These are phyloP conservation scores for Talaromyces albobiverticillius DNA, from an alignment of 2,329 filamentous ascomycete species.

Conservation along the genomic window DNA sequence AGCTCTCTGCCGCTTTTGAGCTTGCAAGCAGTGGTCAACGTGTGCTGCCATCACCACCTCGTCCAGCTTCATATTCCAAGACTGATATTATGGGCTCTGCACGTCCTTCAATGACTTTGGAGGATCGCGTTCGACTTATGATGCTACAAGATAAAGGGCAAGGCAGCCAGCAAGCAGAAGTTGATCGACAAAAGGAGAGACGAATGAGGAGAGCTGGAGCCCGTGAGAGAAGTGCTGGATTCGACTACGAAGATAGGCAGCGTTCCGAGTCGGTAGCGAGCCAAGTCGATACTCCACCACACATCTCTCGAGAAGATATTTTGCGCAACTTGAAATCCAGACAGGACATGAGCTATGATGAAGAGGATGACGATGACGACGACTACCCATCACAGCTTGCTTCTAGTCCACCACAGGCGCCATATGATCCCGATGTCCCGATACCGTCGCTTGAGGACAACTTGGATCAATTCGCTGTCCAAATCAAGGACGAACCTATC, in stretches of 20 bases:
- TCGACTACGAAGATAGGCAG: constrained; percentile 10
- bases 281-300: constrained; percentile 63
- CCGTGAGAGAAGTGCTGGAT: constrained; percentile 13
- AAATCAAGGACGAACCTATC: constrained; percentile 63
- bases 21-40: constrained; percentile 62
- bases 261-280: constrained; percentile 25
- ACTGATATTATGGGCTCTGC: constrained; percentile 75
- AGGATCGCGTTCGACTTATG: constrained; percentile 84
- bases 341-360: constrained; percentile 60
- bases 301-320: constrained; percentile 92
- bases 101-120: constrained; percentile 73
- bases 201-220: constrained; percentile 62
- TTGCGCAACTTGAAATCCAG: constrained; percentile 72
- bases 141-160: constrained; percentile 70
- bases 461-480: constrained; percentile 53
- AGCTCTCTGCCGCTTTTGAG: constrained; percentile 70
- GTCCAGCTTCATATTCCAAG: constrained; percentile 66
- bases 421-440: constrained; percentile 81
- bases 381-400: constrained; percentile 59
- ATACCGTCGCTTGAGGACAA: constrained; percentile 81
- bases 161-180: constrained; percentile 51
- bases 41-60: constrained; percentile 69
- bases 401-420: constrained; percentile 56
- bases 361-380: constrained; percentile 64
- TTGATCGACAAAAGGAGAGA: constrained; percentile 65